phyloP scores from a whole-genome alignment of 192 early-diverging fungal species.

The Entomortierella beljakovae region DNA sequence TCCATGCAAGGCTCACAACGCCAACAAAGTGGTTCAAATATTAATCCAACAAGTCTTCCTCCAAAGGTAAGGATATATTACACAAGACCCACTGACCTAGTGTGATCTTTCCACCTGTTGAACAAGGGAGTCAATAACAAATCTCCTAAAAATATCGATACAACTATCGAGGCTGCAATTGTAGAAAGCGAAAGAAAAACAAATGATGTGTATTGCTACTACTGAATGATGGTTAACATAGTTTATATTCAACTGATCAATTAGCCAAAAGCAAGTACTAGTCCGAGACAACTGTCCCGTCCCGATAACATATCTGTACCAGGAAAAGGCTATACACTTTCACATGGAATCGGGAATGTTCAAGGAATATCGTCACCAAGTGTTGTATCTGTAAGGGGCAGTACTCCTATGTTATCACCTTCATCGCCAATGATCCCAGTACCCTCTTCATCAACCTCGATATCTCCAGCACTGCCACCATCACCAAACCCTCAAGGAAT shows the following conservation, averaged over 20 bases:
- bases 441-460: constrained; percentile 9
- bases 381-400: not conserved
- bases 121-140: not conserved
- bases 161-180: no score
- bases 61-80: constrained; percentile 14
- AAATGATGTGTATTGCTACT: no score
- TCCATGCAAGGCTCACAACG: constrained; percentile 16
- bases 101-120: not conserved
- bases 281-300: constrained; percentile 12
- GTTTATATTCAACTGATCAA: not conserved
- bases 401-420: constrained; percentile 15
- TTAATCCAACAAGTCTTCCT: not conserved
- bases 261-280: constrained; percentile 2
- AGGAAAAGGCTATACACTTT: not conserved
- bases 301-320: not conserved
- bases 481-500: not conserved
- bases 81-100: not conserved
- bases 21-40: constrained; percentile 4
- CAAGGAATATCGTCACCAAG: constrained; percentile 10
- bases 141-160: not conserved
- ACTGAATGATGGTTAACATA: no score
- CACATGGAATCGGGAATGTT: constrained; percentile 1
- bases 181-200: no score
- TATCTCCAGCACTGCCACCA: not conserved
- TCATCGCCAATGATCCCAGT: not conserved